A percentile compares a stretch with the other conserved stretches of the same genome.
phyloP scores from a whole-genome alignment of 768 basidiomycete species.

The Boletus sp. region DNA sequence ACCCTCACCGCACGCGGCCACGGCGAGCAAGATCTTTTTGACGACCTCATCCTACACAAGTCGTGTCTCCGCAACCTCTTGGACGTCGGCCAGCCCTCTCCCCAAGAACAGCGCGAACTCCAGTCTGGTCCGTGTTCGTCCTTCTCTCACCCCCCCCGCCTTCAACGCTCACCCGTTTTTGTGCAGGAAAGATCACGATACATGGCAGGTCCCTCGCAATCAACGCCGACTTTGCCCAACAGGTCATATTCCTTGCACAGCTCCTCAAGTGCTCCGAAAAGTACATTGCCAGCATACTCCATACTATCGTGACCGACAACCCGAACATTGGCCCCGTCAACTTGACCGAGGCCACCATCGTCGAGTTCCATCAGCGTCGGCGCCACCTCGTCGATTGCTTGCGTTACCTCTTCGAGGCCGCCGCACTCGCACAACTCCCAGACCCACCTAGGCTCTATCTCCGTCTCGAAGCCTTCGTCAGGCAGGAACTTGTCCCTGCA shows the following conservation, averaged over 20 bases:
- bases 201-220: slow-evolving; percentile 67
- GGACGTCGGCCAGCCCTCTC: slow-evolving; percentile 59
- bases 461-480: slow-evolving; percentile 54
- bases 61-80: slow-evolving; percentile 59
- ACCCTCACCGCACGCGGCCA: slow-evolving; percentile 46
- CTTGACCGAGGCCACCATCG: slow-evolving; percentile 62
- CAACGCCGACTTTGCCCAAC: slow-evolving; percentile 75
- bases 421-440: slow-evolving; percentile 44
- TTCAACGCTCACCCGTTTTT: background rate
- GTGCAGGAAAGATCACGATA: slow-evolving; percentile 62
- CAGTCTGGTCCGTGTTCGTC: slow-evolving; percentile 49
- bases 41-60: slow-evolving; percentile 67
- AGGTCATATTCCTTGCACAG: slow-evolving; percentile 74
- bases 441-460: slow-evolving; percentile 47
- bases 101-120: slow-evolving; percentile 67
- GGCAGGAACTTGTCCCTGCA: slow-evolving; percentile 49
- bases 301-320: slow-evolving; percentile 57
- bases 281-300: slow-evolving; percentile 67
- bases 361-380: slow-evolving; percentile 66
- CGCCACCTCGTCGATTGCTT: slow-evolving; percentile 70
- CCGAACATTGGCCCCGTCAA: slow-evolving; percentile 59
- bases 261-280: slow-evolving; percentile 82
- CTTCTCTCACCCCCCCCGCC: background rate
- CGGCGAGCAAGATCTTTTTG: slow-evolving; percentile 72
- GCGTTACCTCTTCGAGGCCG: slow-evolving; percentile 61